These are phyloP conservation scores for Fragaria ananassa DNA, from an alignment of 306 rosid genomes.

Conservation along the genomic window DNA sequence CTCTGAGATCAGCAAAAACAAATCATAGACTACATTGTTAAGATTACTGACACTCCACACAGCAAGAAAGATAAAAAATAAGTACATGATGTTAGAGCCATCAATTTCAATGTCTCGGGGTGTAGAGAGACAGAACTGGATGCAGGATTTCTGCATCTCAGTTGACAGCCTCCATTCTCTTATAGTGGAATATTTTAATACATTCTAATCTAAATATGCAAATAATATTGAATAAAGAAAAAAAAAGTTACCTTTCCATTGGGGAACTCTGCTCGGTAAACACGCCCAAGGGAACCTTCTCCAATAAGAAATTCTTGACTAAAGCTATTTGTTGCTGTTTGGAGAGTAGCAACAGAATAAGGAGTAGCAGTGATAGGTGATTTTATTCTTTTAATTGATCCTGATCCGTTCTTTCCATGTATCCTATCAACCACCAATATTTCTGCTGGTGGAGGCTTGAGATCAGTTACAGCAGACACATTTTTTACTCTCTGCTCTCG, in stretches of 20 bases:
- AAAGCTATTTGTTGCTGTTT: slow-evolving; percentile 93
- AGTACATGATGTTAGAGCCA: neutral
- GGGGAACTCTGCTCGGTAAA: slow-evolving; percentile 82
- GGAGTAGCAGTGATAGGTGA: slow-evolving; percentile 93
- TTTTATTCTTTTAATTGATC: slow-evolving; percentile 69
- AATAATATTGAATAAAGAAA: neutral
- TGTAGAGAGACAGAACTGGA: neutral
- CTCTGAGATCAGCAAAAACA: neutral
- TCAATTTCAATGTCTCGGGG: neutral
- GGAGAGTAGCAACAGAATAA: slow-evolving; percentile 84
- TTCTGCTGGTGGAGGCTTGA: slow-evolving; percentile 81
- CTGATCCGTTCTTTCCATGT: slow-evolving; percentile 74
- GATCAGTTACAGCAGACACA: slow-evolving; percentile 53
- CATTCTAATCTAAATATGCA: neutral
- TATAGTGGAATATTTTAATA: neutral
- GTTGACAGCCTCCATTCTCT: neutral
- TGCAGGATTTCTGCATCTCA: neutral
- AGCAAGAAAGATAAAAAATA: neutral
- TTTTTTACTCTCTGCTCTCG: slow-evolving; percentile 79
- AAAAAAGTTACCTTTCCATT: slow-evolving; percentile 75
- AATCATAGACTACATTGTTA: neutral
- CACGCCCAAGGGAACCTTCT: slow-evolving; percentile 99
- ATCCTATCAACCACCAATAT: slow-evolving; percentile 56
- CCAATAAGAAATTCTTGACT: slow-evolving; percentile 89
- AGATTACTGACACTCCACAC: neutral